Evolutionary conservation across 1,139 yeast genomes (phyloP), one percentile per base, ranked within the genome.

Genomic region (Suhomyces chickasaworum): DNA sequence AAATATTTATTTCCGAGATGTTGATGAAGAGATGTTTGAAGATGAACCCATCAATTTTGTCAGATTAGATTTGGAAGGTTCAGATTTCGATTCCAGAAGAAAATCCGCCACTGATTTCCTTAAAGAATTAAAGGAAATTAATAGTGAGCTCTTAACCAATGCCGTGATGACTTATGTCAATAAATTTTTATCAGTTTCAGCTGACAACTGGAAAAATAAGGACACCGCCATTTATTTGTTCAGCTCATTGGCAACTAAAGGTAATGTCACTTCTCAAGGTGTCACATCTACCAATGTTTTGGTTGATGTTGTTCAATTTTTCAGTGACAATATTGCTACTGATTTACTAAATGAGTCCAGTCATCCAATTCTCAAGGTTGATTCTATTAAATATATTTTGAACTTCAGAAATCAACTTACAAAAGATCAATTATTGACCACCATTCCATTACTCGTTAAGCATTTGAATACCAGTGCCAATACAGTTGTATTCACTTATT

Each of bases 21-120:
- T 86, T 5, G 99, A 95, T 62, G 90, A 89, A 59, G 99, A 95
- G 64, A 66, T 84, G 53, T 93, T 95, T 66, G 99, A 93, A 67
- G 99, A 95, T 66, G 99, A 95, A 61, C 99, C 99, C 34, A 86
- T 93, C 44, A 95, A 89, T 58, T 95, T 77, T 61, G 93, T 90
- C 16, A 80, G 98, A 59, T 79, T 96, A 49, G 99, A 95, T 65
- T 73, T 95, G 46, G 99, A 93, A 69, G 99, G 98, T 3, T 85
- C 96, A 0, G 98, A 93, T 61, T 81, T 86, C 31, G 98, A 91
- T 59, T 86, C 97, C 1, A 81, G 99, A 66, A 80, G 98, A 66
- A 82, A 95, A 56, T 83, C 97, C 0, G 86, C 97, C 13, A 88
- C 96, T 1, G 97, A 90, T 59, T 90, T 95, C 59, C 73, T 95